Evolutionary conservation across 495 filamentous ascomycete genomes (phyloP).

Genomic region (Xylaria castorea): DNA sequence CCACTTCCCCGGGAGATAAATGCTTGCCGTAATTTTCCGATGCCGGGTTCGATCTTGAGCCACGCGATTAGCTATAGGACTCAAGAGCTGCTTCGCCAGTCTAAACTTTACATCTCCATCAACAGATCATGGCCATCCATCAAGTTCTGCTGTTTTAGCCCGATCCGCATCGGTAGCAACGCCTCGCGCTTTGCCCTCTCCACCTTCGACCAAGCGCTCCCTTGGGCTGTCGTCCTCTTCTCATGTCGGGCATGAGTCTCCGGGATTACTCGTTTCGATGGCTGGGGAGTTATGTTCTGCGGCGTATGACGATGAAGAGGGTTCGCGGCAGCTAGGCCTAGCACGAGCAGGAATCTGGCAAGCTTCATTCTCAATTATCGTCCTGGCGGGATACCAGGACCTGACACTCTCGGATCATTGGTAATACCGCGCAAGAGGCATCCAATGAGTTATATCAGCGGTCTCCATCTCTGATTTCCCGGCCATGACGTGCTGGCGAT

Average conservation of each 20-base stretch:
- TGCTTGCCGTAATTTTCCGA: conserved; percentile 62
- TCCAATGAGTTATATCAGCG: neutral
- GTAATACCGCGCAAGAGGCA: neutral
- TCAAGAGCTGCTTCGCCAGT: neutral
- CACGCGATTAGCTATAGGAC: conserved; percentile 73
- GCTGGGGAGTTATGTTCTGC: neutral
- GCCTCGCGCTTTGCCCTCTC: conserved; percentile 37
- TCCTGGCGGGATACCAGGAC: neutral
- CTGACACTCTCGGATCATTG: neutral
- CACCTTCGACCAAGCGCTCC: conserved; percentile 45
- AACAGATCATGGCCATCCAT: conserved; percentile 40
- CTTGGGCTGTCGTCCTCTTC: conserved; percentile 54
- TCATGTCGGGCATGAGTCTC: conserved; percentile 42
- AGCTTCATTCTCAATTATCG: conserved; percentile 34
- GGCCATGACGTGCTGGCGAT: conserved; percentile 9
- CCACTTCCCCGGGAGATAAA: conserved; percentile 54
- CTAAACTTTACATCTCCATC: conserved; percentile 41
- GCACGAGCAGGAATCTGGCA: conserved; percentile 25
- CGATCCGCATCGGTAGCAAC: conserved; percentile 37
- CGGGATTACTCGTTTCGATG: conserved; percentile 32
- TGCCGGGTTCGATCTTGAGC: conserved; percentile 77
- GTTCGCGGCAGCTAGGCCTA: conserved; percentile 28
- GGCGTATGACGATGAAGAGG: conserved; percentile 24
- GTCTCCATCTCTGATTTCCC: conserved; percentile 2
- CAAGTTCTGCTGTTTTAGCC: conserved; percentile 37